A percentile compares a stretch with the other conserved stretches of the same genome.
Evolutionary conservation across 2,329 filamentous ascomycete species (phyloP).

Genomic region (Fusarium tanahbumbuense): DNA sequence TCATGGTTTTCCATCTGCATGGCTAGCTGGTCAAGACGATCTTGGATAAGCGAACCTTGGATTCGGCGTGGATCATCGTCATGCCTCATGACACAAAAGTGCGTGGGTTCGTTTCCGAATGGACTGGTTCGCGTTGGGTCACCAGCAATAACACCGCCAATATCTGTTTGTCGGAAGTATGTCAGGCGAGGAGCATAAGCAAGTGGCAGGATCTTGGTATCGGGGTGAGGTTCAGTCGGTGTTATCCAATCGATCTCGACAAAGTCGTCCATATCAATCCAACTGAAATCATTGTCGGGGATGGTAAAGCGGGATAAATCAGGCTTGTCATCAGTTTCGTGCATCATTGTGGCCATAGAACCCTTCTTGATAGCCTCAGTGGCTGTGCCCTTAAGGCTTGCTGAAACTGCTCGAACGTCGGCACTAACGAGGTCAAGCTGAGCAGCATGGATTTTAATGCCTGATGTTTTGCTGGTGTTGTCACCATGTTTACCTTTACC

Average conservation of each 20-base stretch:
- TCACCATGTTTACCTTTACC: slow-evolving; percentile 81
- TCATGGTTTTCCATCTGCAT: slow-evolving; percentile 82
- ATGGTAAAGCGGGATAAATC: slow-evolving; percentile 93
- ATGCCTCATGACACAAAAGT: slow-evolving; percentile 94
- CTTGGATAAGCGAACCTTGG: slow-evolving; percentile 85
- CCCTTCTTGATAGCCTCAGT: slow-evolving; percentile 78
- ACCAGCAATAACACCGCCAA: slow-evolving; percentile 81
- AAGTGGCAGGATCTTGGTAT: slow-evolving; percentile 93
- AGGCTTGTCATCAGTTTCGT: slow-evolving; percentile 67
- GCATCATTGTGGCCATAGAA: slow-evolving; percentile 62
- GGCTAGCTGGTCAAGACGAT: slow-evolving; percentile 81
- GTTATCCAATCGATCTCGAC: slow-evolving; percentile 97
- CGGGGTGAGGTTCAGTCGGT: slow-evolving; percentile 87
- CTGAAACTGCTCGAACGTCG: slow-evolving; percentile 92
- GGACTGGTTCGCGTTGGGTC: slow-evolving; percentile 85
- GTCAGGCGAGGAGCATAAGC: slow-evolving; percentile 95
- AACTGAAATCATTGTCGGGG: slow-evolving; percentile 92
- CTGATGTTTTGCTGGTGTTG: slow-evolving; percentile 76
- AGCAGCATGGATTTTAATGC: slow-evolving; percentile 95
- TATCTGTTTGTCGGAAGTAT: slow-evolving; percentile 97
- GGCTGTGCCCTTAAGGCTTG: slow-evolving; percentile 84
- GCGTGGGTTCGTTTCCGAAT: slow-evolving; percentile 93
- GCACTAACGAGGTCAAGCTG: slow-evolving; percentile 92
- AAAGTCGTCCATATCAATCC: slow-evolving; percentile 99
- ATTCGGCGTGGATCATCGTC: slow-evolving; percentile 90